These are phyloP conservation scores for Eimeria maxima DNA, from an alignment of 169 alveolate species.

Conservation along the genomic window DNA sequence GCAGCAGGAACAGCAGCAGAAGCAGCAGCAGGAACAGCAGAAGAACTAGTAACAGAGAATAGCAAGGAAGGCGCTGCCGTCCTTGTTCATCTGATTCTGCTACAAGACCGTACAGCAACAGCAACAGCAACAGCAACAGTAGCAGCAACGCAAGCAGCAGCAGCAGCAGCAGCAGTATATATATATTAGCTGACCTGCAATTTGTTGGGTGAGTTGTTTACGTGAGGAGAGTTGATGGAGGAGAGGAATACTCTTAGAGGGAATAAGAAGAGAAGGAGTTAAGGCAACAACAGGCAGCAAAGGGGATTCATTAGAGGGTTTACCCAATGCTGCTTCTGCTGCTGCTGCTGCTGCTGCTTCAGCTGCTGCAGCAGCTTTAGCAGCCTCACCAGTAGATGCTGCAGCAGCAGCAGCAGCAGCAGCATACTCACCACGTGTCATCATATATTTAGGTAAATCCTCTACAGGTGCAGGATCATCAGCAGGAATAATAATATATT, in stretches of 20 bases:
- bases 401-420: conserved; percentile 56
- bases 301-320: not conserved
- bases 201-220: not conserved
- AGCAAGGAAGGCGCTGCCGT: not conserved
- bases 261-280: conserved; percentile 10
- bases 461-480: not conserved
- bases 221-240: not conserved
- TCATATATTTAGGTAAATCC: not conserved
- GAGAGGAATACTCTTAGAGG: not conserved
- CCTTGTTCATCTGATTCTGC: not conserved
- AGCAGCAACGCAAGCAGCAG: not conserved
- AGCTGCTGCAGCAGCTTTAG: conserved; percentile 5
- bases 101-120: not conserved
- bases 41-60: not conserved
- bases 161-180: conserved; percentile 29
- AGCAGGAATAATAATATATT: not conserved
- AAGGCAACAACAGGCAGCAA: conserved; percentile 29
- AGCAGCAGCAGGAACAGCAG: not conserved
- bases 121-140: not conserved
- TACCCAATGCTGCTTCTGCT: conserved; percentile 25
- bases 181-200: not conserved
- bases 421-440: not conserved
- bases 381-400: not conserved
- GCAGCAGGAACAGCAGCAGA: conserved; percentile 16
- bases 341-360: conserved; percentile 57